phyloP scores from a whole-genome alignment of 192 early-diverging fungal species.

The Allomyces javanicus region DNA sequence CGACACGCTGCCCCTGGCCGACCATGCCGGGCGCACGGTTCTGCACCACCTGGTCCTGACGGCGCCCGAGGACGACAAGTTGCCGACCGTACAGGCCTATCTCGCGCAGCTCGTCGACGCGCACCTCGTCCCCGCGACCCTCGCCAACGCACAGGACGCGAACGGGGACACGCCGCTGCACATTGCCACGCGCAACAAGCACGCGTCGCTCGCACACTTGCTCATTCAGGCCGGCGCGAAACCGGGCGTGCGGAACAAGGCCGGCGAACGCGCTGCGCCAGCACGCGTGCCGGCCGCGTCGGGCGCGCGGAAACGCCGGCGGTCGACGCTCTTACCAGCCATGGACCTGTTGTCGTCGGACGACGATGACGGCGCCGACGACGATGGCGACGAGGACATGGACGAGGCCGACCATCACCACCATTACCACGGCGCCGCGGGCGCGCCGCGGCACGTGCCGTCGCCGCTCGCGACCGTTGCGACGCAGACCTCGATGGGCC shows the following conservation, averaged over 20 bases:
- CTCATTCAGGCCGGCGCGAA: too few relatives aligned
- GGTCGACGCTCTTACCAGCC: too few relatives aligned
- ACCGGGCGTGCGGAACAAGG: too few relatives aligned
- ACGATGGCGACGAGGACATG: not conserved
- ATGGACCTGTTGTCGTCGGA: too few relatives aligned
- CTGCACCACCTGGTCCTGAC: not conserved
- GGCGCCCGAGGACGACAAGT: not conserved
- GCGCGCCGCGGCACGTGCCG: too few relatives aligned
- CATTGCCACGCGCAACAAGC: constrained; percentile 8
- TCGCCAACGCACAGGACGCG: constrained; percentile 7
- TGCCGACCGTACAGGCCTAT: not conserved
- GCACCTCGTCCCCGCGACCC: not conserved
- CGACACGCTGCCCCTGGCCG: not conserved
- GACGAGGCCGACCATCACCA: not conserved
- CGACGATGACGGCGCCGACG: not conserved
- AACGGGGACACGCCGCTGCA: constrained; percentile 21
- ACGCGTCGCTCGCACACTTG: too few relatives aligned
- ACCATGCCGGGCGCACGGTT: not conserved
- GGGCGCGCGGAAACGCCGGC: too few relatives aligned
- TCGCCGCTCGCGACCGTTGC: too few relatives aligned
- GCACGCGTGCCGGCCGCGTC: too few relatives aligned
- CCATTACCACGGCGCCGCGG: not conserved
- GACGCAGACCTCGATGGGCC: too few relatives aligned
- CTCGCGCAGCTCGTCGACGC: not conserved
- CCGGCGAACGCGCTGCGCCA: too few relatives aligned